Conservation (phyloP, 2,329 filamentous ascomycete species). For the Hysterium pulicare region DNA sequence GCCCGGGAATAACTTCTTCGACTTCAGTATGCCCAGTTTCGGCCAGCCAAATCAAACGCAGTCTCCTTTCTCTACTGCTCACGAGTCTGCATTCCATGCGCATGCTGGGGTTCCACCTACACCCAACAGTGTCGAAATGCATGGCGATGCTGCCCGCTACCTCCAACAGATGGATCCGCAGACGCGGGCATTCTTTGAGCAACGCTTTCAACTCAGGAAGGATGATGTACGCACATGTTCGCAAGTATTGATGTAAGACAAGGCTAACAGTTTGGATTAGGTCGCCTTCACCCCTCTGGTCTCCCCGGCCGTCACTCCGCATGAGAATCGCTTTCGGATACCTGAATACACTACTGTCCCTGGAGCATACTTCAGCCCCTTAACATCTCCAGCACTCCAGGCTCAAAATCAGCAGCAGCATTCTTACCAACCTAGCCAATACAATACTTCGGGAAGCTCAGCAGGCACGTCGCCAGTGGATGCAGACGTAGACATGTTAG, state of each 20-base stretch:
- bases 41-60: constrained; percentile 33
- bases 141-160: constrained; percentile 56
- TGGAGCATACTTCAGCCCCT: constrained; percentile 74
- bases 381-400: constrained; percentile 76
- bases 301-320: constrained; percentile 78
- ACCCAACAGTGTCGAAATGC: constrained; percentile 76
- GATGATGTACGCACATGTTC: constrained; percentile 51
- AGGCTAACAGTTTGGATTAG: constrained; percentile 40
- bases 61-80: constrained; percentile 38
- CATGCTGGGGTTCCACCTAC: constrained; percentile 70
- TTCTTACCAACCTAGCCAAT: constrained; percentile 35
- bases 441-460: constrained; percentile 48
- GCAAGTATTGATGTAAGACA: constrained; percentile 4
- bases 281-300: constrained; percentile 78
- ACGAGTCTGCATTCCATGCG: constrained; percentile 45
- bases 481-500: constrained; percentile 44
- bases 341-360: constrained; percentile 60
- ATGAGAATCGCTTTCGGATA: constrained; percentile 64
- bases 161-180: constrained; percentile 53
- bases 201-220: constrained; percentile 62
- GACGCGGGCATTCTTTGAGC: constrained; percentile 63
- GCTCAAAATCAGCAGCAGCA: constrained; percentile 58
- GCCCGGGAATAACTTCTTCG: constrained; percentile 28
- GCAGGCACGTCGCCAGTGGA: constrained; percentile 49
- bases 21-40: constrained; percentile 31